Evolutionary conservation across 306 rosid genomes (phyloP).

Genomic region (Vigna unguiculata): DNA sequence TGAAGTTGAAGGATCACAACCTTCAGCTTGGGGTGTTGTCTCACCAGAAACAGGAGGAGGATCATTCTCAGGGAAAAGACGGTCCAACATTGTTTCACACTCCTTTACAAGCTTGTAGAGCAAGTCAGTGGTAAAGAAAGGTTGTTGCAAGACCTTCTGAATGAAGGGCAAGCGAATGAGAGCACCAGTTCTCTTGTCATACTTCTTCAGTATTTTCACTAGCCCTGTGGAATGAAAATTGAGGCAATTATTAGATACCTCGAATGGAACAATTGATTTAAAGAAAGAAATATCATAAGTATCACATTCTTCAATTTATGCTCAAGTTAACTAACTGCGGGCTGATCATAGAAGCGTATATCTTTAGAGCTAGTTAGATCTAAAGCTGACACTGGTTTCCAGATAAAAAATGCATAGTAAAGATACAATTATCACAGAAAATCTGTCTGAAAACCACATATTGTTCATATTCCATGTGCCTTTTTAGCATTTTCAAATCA

Average conservation of each 20-base stretch:
- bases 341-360: slow-evolving; percentile 3
- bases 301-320: slow-evolving; percentile 28
- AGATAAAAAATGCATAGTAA: neutral
- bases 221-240: slow-evolving; percentile 64
- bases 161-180: slow-evolving; percentile 96
- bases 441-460: slow-evolving; percentile 9
- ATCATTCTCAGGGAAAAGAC: slow-evolving; percentile 66
- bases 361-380: slow-evolving; percentile 12
- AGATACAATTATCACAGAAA: slow-evolving; percentile 7
- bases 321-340: neutral
- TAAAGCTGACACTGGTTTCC: slow-evolving; percentile 28
- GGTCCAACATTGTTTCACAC: slow-evolving; percentile 89
- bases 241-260: slow-evolving; percentile 14
- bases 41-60: slow-evolving; percentile 53
- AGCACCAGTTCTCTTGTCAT: slow-evolving; percentile 98
- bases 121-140: slow-evolving; percentile 94
- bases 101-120: slow-evolving; percentile 94
- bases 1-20: slow-evolving; percentile 67
- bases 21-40: slow-evolving; percentile 57
- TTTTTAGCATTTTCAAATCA: slow-evolving; percentile 30
- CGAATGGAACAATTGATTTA: slow-evolving; percentile 14
- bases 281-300: neutral
- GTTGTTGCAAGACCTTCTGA: slow-evolving; percentile 92
- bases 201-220: slow-evolving; percentile 92
- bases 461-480: slow-evolving; percentile 31